phyloP scores from a whole-genome alignment of 805 yeast genomes.

The Wickerhamomyces bovis region DNA sequence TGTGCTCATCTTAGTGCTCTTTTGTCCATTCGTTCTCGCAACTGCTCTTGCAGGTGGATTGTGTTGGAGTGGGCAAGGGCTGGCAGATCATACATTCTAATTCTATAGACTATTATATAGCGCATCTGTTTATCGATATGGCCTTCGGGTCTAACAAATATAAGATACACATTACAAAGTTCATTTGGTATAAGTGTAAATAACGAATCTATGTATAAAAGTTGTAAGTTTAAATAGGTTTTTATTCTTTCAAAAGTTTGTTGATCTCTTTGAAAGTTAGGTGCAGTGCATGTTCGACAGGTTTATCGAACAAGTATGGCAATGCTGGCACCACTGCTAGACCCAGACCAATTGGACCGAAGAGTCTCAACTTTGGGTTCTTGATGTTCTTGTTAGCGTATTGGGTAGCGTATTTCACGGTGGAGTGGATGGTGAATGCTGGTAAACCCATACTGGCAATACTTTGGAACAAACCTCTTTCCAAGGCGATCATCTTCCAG shows the following conservation, averaged over 20 bases:
- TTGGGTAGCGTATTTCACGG: slow-evolving; percentile 63
- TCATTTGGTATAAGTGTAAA: slow-evolving; percentile 1
- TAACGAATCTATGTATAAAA: neutral
- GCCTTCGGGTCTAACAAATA: too few relatives aligned
- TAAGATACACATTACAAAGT: too few relatives aligned
- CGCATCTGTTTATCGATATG: too few relatives aligned
- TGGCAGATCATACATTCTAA: slow-evolving; percentile 57
- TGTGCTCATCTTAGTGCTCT: slow-evolving; percentile 66
- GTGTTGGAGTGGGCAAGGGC: slow-evolving; percentile 46
- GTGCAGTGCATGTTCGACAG: slow-evolving; percentile 68
- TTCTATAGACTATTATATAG: neutral
- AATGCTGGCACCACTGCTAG: slow-evolving; percentile 69
- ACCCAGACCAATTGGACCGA: slow-evolving; percentile 78
- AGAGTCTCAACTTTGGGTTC: slow-evolving; percentile 43
- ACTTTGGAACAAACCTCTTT: slow-evolving; percentile 75
- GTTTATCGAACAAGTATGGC: slow-evolving; percentile 78
- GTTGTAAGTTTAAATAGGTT: neutral
- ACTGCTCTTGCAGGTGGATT: slow-evolving; percentile 33
- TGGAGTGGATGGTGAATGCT: slow-evolving; percentile 75
- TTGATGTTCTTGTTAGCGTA: slow-evolving; percentile 50
- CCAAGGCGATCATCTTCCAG: slow-evolving; percentile 58
- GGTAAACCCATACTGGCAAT: slow-evolving; percentile 85
- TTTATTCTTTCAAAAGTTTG: neutral
- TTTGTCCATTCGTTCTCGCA: slow-evolving; percentile 33
- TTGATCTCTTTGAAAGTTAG: slow-evolving; percentile 47